Percentiles rank a stretch among this genome's conserved stretches.
Conservation (phyloP, 306 rosid species). For the Trichosanthes cucumerina region DNA sequence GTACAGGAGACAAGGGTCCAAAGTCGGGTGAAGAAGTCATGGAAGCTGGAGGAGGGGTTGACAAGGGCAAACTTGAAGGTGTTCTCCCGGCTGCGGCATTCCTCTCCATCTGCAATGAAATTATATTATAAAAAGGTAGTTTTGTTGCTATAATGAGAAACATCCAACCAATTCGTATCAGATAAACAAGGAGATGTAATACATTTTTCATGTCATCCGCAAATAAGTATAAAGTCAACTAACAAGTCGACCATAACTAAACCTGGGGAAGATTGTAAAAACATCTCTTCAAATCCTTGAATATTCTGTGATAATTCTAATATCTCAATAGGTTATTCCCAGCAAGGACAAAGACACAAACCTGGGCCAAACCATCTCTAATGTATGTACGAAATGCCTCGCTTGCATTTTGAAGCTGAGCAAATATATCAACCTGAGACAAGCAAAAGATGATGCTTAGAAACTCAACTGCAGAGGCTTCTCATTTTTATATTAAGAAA, state of each 20-base stretch:
- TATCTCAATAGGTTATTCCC: background rate
- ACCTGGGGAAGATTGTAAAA: background rate
- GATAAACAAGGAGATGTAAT: background rate
- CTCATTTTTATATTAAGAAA: background rate
- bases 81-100: constrained; percentile 99
- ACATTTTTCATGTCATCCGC: background rate
- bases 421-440: constrained; percentile 85
- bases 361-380: constrained; percentile 97
- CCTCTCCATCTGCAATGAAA: constrained; percentile 82
- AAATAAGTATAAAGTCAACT: background rate
- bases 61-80: constrained; percentile 80
- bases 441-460: background rate
- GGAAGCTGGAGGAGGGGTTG: constrained; percentile 93
- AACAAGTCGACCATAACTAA: background rate
- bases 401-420: constrained; percentile 97
- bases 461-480: background rate
- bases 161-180: background rate
- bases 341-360: constrained; percentile 7
- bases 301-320: background rate
- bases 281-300: background rate
- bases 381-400: constrained; percentile 98
- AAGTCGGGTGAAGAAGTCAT: constrained; percentile 82
- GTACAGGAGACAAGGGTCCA: constrained; percentile 76
- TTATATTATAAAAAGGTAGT: background rate
- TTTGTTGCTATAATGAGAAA: background rate